These are phyloP conservation scores for Anacardium occidentale DNA, from an alignment of 345 rosid species.

Conservation along the genomic window DNA sequence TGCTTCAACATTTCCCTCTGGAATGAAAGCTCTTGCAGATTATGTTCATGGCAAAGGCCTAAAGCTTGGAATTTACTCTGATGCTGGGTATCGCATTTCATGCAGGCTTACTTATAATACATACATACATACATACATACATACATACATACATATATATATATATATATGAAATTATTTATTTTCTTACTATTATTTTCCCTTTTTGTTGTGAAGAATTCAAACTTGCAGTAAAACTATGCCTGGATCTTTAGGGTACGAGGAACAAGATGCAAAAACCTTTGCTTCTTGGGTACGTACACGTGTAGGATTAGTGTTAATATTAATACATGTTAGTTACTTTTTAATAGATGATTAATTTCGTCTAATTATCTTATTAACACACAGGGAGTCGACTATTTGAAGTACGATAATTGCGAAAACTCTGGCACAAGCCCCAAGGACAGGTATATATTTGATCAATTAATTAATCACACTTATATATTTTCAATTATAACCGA, in stretches of 20 bases:
- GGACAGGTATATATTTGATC: constrained; percentile 31
- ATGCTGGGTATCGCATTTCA: constrained; percentile 37
- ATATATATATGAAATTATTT: too few species aligned
- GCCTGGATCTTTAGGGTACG: constrained; percentile 59
- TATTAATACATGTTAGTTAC: too few species aligned
- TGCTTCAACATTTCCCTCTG: constrained; percentile 46
- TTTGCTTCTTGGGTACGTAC: constrained; percentile 39
- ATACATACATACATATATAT: too few species aligned
- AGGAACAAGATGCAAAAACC: constrained; percentile 54
- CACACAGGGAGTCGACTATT: constrained; percentile 49
- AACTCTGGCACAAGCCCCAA: constrained; percentile 36
- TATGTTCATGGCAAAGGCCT: constrained; percentile 48
- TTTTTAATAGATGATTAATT: too few species aligned
- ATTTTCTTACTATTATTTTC: too few species aligned
- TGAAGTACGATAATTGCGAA: constrained; percentile 57
- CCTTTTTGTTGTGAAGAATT: constrained; percentile 25
- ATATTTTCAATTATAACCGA: too few species aligned
- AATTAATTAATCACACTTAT: not conserved
- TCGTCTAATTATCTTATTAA: not conserved
- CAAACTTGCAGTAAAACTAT: constrained; percentile 56
- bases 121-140: too few species aligned
- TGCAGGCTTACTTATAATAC: too few species aligned
- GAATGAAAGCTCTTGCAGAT: constrained; percentile 49
- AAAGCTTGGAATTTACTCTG: constrained; percentile 52
- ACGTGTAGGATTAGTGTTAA: too few species aligned